phyloP scores from a whole-genome alignment of 148 eudicot genomes.

The Silene latifolia region DNA sequence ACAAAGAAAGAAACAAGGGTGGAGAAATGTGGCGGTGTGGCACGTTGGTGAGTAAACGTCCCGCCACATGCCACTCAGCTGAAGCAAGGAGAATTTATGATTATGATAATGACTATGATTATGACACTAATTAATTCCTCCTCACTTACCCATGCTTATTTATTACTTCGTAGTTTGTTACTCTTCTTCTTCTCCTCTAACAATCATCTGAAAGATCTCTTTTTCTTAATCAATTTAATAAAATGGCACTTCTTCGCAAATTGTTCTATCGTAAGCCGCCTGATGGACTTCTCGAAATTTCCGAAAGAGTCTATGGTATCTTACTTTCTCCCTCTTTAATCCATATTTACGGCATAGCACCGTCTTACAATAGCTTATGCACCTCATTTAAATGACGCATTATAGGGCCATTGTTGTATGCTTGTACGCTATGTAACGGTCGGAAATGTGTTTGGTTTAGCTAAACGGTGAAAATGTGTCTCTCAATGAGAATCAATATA shows the following conservation, averaged over 20 bases:
- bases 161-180: not conserved
- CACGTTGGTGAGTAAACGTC: not conserved
- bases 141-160: no score
- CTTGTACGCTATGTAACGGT: no score
- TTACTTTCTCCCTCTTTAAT: not conserved
- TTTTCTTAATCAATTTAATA: not conserved
- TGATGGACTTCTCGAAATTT: conserved; percentile 89
- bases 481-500: no score
- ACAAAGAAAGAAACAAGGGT: no score
- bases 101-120: not conserved
- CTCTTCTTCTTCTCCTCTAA: not conserved
- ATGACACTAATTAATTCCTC: no score
- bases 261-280: conserved; percentile 77
- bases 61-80: conserved; percentile 5
- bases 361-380: no score
- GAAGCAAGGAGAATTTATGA: not conserved
- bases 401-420: no score
- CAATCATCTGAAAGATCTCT: not conserved
- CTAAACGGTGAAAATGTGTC: no score
- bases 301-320: conserved; percentile 72
- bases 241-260: conserved; percentile 51
- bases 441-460: no score
- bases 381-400: no score
- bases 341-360: not conserved
- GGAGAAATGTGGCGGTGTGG: not conserved